These are phyloP conservation scores for Przewalskia tangutica DNA, from an alignment of 257 asterid species.

Conservation along the genomic window DNA sequence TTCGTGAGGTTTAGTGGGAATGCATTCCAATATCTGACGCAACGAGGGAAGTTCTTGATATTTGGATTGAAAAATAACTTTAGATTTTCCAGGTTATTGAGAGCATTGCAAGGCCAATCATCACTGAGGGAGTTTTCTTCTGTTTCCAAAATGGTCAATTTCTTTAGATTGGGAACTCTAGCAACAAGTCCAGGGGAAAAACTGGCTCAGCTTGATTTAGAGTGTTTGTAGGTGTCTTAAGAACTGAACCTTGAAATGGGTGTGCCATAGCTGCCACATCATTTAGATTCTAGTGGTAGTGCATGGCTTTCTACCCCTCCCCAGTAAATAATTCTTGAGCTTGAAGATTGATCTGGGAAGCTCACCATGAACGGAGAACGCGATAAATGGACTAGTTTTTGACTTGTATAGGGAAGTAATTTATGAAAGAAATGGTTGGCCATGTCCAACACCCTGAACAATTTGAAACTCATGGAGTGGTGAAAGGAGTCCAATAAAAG, in stretches of 20 bases:
- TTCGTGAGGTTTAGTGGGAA: conserved; percentile 15
- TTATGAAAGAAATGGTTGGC: background rate
- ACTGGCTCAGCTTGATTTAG: conserved; percentile 7
- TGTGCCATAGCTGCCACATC: conserved; percentile 16
- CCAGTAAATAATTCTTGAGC: conserved; percentile 2
- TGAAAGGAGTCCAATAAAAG: background rate
- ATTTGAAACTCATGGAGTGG: background rate
- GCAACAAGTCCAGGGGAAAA: conserved; percentile 1
- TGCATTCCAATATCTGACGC: background rate
- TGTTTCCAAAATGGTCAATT: conserved; percentile 16
- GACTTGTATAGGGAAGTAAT: conserved; percentile 11
- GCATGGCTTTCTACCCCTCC: background rate
- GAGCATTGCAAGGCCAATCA: background rate
- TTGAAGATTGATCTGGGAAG: conserved; percentile 14
- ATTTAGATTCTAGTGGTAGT: conserved; percentile 14
- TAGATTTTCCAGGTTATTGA: conserved; percentile 9
- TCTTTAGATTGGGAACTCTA: conserved; percentile 12
- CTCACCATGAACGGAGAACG: conserved; percentile 8
- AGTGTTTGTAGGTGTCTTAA: conserved; percentile 8
- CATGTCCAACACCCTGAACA: conserved; percentile 20
- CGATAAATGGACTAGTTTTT: conserved; percentile 12
- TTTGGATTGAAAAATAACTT: background rate
- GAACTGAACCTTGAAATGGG: conserved; percentile 1
- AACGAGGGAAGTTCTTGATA: background rate
- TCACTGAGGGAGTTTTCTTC: background rate